Evolutionary conservation across 768 basidiomycete genomes (phyloP).

Genomic region (Lactarius vividus): DNA sequence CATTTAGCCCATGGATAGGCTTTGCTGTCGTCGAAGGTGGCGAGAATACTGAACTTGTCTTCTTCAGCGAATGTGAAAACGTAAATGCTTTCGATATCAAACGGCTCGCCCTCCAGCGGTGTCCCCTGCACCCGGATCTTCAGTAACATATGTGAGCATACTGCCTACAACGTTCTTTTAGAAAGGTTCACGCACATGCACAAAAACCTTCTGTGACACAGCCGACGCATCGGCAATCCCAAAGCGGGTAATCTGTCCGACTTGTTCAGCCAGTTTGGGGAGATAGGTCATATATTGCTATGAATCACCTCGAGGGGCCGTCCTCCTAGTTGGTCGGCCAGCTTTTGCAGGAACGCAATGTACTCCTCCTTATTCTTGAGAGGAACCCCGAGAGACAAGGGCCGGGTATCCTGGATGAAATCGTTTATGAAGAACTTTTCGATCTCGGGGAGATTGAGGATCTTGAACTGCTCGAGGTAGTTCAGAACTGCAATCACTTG

Average conservation of each 20-base stretch:
- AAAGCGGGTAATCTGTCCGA: conserved; percentile 8
- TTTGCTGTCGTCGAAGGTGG: conserved; percentile 9
- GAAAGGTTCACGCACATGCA: conserved; percentile 2
- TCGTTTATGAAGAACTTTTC: no score
- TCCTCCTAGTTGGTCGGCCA: conserved; percentile 7
- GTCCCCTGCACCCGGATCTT: conserved; percentile 6
- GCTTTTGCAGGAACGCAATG: conserved; percentile 2
- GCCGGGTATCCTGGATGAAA: no score
- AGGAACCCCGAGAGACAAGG: neutral
- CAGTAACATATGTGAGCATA: neutral
- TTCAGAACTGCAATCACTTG: no score
- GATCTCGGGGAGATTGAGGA: no score
- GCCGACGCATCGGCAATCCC: conserved; percentile 9
- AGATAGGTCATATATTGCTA: neutral
- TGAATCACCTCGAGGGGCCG: neutral
- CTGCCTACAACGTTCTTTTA: neutral
- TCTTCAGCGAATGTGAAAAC: conserved; percentile 7
- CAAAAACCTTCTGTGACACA: no score
- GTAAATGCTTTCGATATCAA: conserved; percentile 17
- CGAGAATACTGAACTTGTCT: conserved; percentile 10
- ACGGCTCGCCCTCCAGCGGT: conserved; percentile 3
- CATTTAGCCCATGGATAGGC: no score
- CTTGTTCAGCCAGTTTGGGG: neutral
- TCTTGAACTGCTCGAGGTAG: no score
- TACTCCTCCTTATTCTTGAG: conserved; percentile 13